Conservation (phyloP, 371 early-diverging fungal species). For the Mucor velutinosus region DNA sequence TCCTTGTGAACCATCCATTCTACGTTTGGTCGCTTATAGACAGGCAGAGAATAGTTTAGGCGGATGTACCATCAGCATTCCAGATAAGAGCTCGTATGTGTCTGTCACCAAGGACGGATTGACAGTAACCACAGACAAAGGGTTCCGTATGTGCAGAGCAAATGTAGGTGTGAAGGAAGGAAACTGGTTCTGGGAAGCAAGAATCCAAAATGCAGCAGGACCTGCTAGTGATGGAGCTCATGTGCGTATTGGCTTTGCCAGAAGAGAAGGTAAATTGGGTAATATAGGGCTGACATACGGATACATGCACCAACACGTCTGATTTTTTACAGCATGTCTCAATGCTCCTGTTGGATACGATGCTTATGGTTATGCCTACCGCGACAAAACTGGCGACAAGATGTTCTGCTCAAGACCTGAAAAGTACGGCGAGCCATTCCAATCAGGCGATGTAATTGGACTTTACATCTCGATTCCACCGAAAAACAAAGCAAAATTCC, state of each 20-base stretch:
- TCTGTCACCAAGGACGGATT: constrained; percentile 62
- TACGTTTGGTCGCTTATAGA: constrained; percentile 59
- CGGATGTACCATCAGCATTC: constrained; percentile 58
- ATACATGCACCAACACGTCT: neutral
- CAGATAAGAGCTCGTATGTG: constrained; percentile 70
- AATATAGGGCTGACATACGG: neutral
- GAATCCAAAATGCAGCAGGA: constrained; percentile 47
- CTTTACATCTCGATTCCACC: constrained; percentile 64
- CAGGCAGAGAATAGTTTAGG: constrained; percentile 52
- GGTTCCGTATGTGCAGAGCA: constrained; percentile 72
- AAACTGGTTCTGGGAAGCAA: constrained; percentile 71
- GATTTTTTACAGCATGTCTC: constrained; percentile 47
- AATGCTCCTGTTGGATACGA: constrained; percentile 76
- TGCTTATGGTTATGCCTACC: constrained; percentile 68
- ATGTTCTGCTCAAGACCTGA: constrained; percentile 61
- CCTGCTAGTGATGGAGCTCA: constrained; percentile 54
- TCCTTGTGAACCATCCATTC: constrained; percentile 57
- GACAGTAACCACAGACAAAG: constrained; percentile 66
- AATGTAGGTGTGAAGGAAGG: constrained; percentile 71
- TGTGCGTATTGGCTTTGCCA: constrained; percentile 70
- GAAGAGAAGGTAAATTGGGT: constrained; percentile 61
- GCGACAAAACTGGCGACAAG: constrained; percentile 69
- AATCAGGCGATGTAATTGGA: constrained; percentile 73
- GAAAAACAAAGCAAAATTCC: constrained; percentile 37
- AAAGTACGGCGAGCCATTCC: constrained; percentile 63